A percentile compares a stretch with the other conserved stretches of the same genome.
Conservation (phyloP, 257 asterid species). For the Solanum piurae region DNA sequence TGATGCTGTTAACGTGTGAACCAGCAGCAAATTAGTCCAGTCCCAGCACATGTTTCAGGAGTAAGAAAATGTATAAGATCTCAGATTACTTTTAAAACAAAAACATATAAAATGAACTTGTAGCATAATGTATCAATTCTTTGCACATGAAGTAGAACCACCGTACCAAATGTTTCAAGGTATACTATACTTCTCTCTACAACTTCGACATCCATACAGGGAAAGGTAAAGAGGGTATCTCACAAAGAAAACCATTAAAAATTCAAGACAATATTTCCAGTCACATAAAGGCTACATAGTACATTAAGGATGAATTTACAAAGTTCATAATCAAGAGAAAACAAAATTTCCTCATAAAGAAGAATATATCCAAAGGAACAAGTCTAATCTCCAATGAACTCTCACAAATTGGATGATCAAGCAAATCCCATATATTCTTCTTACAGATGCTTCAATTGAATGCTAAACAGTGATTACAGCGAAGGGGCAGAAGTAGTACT, state of each 20-base stretch:
- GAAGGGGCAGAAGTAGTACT: background rate
- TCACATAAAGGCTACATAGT: background rate
- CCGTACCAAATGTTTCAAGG: background rate
- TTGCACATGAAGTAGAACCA: background rate
- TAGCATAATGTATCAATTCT: background rate
- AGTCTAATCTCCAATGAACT: background rate
- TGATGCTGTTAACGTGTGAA: slow-evolving; percentile 61
- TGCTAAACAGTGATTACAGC: background rate
- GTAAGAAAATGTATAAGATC: background rate
- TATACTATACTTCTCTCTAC: background rate
- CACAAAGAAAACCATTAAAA: background rate
- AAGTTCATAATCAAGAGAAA: background rate
- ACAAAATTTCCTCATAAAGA: background rate
- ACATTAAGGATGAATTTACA: background rate
- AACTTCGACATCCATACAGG: background rate
- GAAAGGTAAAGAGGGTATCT: background rate
- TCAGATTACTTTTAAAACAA: background rate
- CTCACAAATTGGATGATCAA: background rate
- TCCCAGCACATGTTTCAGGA: slow-evolving; percentile 4
- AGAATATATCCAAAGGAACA: background rate
- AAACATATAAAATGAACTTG: background rate
- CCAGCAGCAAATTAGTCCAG: slow-evolving; percentile 18
- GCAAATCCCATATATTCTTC: background rate
- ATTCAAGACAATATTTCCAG: background rate
- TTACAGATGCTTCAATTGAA: background rate